These are phyloP conservation scores for Tetrapisispora nanseiensis DNA, from an alignment of 805 yeast genomes.

Conservation along the genomic window DNA sequence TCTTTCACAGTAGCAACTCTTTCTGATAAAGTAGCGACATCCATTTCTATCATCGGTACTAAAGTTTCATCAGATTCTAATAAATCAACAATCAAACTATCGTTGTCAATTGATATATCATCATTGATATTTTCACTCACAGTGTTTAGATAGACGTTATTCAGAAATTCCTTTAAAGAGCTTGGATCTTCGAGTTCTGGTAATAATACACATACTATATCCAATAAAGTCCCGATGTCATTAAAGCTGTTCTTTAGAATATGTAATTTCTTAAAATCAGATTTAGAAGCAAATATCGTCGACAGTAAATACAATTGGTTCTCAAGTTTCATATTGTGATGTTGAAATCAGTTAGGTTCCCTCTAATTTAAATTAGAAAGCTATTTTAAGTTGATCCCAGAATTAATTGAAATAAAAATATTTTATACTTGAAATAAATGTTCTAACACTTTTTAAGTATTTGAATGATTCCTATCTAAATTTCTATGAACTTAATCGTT, in stretches of 20 bases:
- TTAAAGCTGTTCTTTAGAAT: slow-evolving; percentile 6
- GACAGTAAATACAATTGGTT: slow-evolving; percentile 19
- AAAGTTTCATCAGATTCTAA: slow-evolving; percentile 12
- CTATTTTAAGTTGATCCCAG: too few species aligned
- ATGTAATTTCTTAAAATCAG: slow-evolving; percentile 10
- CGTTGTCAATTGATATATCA: not conserved
- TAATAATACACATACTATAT: slow-evolving; percentile 22
- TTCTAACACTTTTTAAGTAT: too few species aligned
- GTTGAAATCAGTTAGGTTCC: not conserved
- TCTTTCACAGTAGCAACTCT: slow-evolving; percentile 9
- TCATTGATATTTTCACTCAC: not conserved
- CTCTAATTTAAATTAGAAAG: not conserved
- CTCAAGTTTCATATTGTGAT: slow-evolving; percentile 7
- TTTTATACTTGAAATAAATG: too few species aligned
- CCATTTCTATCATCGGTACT: slow-evolving; percentile 20
- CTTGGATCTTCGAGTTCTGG: slow-evolving; percentile 26
- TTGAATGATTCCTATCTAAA: too few species aligned
- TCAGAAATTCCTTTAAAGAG: slow-evolving; percentile 10
- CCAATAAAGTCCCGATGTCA: slow-evolving; percentile 11
- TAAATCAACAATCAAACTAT: slow-evolving; percentile 24
- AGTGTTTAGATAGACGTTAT: slow-evolving; percentile 3
- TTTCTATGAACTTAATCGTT: too few species aligned
- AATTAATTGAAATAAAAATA: too few species aligned
- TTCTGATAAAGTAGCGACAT: slow-evolving; percentile 7
- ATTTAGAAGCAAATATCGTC: slow-evolving; percentile 18